Evolutionary conservation across 257 asterid species (phyloP), one percentile per base, ranked within the genome.

Genomic region (Gentiana dahurica): DNA sequence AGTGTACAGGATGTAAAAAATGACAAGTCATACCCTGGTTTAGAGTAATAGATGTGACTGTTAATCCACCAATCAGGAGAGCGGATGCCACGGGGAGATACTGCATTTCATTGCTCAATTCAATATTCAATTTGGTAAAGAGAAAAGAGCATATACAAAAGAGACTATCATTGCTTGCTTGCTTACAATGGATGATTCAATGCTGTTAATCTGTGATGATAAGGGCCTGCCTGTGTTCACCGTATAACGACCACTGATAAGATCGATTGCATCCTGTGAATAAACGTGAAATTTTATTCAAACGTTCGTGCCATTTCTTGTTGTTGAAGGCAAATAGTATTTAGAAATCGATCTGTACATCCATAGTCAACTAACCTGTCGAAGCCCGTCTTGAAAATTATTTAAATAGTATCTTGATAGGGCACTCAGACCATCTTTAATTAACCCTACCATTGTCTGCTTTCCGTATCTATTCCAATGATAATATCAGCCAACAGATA

Each of bases 11-110:
- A 46, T 38, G 51, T 0, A 39, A 3, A 37, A 44, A 43, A 51
- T 35, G 11, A 53, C 3, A 49, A 49, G 12, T 10, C 36, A 47
- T 70, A 88, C 99, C 97, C 83, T 88, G 97, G 74, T 88, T 85
- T 57, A 92, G 54, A 56, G 99, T 85, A 58, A 92, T 82, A 57
- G 94, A 69, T 58, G 99, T 88, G 66, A 74, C 93, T 1, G 99
- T 85, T 73, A 88, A 74, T 51, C 99, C 99, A 58, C 99, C 99
- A 54, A 92, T 58, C 12, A 88, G 79, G 65, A 92, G 68, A 67
- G 93, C 99, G 58, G 99, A 92, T 75, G 99, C 99, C 46, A 92
- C 91, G 0, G 99, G 99, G 55, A 92, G 86, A 69, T 87, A 87
- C 99, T 88, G 95, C 78, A 77, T 59, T 51, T 66, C 54, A 37